Evolutionary conservation across 768 basidiomycete species (phyloP).

Genomic region (Psilocybe cyanescens): DNA sequence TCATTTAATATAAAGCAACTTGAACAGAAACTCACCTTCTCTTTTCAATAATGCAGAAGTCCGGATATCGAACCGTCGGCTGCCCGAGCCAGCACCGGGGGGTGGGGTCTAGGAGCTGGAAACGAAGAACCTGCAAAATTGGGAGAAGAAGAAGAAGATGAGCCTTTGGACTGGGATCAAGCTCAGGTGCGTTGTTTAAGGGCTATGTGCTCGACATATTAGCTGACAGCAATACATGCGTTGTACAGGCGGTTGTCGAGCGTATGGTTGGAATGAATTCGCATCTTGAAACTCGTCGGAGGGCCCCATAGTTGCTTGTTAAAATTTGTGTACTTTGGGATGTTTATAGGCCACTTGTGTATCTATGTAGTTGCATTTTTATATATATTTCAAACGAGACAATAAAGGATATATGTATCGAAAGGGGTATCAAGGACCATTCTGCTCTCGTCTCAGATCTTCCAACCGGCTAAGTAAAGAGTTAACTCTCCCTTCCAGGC

Average conservation of each 20-base stretch:
- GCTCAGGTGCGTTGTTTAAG: constrained; percentile 50
- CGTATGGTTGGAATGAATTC: constrained; percentile 61
- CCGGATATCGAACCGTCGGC: constrained; percentile 48
- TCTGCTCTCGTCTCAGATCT: constrained; percentile 32
- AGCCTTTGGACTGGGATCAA: constrained; percentile 69
- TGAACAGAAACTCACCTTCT: neutral
- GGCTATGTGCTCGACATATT: neutral
- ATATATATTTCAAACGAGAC: neutral
- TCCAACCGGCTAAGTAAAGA: constrained; percentile 45
- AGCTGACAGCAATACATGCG: neutral
- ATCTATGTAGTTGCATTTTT: neutral
- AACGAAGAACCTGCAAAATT: constrained; percentile 51
- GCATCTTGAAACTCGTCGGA: constrained; percentile 33
- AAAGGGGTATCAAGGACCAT: constrained; percentile 5
- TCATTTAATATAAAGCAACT: neutral
- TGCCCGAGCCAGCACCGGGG: constrained; percentile 58
- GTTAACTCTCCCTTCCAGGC: constrained; percentile 61
- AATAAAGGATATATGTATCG: constrained; percentile 1
- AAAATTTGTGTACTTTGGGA: neutral
- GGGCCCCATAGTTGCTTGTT: constrained; percentile 24
- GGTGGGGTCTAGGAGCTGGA: constrained; percentile 74
- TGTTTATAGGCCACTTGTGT: neutral
- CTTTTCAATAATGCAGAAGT: constrained; percentile 40
- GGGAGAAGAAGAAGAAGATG: constrained; percentile 65
- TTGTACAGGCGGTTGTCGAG: constrained; percentile 52